These are phyloP conservation scores for Warburgia ugandensis DNA, from an alignment of 164 flowering plant species.

Conservation along the genomic window DNA sequence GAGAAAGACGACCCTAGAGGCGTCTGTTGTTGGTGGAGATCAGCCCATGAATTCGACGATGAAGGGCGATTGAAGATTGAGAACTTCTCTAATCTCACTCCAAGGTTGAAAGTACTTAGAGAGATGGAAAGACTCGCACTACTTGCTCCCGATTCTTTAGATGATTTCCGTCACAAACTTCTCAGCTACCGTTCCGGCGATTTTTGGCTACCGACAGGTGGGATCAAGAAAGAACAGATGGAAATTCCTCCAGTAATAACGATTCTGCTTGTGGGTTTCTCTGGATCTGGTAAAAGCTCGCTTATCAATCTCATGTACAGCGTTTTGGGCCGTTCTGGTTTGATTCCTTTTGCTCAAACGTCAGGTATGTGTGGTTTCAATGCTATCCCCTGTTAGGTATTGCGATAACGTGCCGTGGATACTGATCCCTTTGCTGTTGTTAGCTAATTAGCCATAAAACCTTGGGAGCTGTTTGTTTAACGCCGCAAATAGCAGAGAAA, in stretches of 20 bases:
- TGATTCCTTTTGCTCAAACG: slow-evolving; percentile 67
- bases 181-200: slow-evolving; percentile 50
- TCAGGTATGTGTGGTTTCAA: slow-evolving; percentile 30
- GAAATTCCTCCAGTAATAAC: slow-evolving; percentile 46
- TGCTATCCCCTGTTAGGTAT: too few species aligned
- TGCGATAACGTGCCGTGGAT: too few species aligned
- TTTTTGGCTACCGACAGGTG: slow-evolving; percentile 66
- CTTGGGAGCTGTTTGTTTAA: too few species aligned
- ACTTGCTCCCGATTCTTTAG: slow-evolving; percentile 50
- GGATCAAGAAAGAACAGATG: slow-evolving; percentile 55
- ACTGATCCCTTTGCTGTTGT: too few species aligned
- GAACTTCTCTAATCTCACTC: slow-evolving; percentile 28
- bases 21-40: slow-evolving; percentile 50
- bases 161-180: slow-evolving; percentile 64
- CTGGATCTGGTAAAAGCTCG: slow-evolving; percentile 74
- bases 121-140: slow-evolving; percentile 66
- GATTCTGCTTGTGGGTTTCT: slow-evolving; percentile 50
- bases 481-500: too few species aligned
- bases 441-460: too few species aligned
- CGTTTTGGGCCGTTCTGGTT: slow-evolving; percentile 63
- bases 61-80: slow-evolving; percentile 23
- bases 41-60: slow-evolving; percentile 28
- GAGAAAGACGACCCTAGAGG: slow-evolving; percentile 20
- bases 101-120: slow-evolving; percentile 46
- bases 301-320: slow-evolving; percentile 67